phyloP scores from a whole-genome alignment of 2,329 filamentous ascomycete species.

The Diaporthe helianthi region DNA sequence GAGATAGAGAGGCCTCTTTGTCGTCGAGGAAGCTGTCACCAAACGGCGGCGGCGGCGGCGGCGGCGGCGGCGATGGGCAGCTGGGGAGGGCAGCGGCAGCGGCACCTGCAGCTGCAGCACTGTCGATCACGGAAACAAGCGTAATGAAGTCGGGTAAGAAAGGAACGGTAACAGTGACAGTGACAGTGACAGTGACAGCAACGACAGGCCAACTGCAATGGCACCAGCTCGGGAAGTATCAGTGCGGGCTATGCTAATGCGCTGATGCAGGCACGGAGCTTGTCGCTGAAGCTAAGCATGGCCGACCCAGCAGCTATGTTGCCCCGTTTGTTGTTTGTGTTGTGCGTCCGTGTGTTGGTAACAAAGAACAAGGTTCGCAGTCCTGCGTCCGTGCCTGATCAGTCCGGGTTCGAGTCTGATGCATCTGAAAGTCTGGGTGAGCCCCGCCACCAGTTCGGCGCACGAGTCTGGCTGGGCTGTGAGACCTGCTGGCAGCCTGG shows the following conservation, averaged over 20 bases:
- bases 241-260: not conserved
- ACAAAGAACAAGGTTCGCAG: not conserved
- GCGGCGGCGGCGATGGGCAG: not conserved
- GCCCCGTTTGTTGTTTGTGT: not conserved
- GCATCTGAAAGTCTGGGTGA: not conserved
- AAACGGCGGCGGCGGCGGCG: not conserved
- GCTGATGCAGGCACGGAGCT: not conserved
- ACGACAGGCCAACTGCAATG: not conserved
- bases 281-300: slow-evolving; percentile 5
- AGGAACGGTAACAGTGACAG: not conserved
- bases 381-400: slow-evolving; percentile 9
- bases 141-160: not conserved
- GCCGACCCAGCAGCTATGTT: not conserved
- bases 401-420: not conserved
- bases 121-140: slow-evolving; percentile 3
- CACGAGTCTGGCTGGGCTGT: not conserved
- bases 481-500: not conserved
- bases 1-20: not conserved
- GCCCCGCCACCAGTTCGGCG: too few species aligned
- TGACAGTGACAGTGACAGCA: not conserved
- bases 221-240: not conserved
- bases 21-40: not conserved
- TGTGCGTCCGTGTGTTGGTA: not conserved
- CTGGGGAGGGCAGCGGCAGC: not conserved
- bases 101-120: not conserved